Conservation (phyloP, 495 filamentous ascomycete species). For the Xylaria palmicola region DNA sequence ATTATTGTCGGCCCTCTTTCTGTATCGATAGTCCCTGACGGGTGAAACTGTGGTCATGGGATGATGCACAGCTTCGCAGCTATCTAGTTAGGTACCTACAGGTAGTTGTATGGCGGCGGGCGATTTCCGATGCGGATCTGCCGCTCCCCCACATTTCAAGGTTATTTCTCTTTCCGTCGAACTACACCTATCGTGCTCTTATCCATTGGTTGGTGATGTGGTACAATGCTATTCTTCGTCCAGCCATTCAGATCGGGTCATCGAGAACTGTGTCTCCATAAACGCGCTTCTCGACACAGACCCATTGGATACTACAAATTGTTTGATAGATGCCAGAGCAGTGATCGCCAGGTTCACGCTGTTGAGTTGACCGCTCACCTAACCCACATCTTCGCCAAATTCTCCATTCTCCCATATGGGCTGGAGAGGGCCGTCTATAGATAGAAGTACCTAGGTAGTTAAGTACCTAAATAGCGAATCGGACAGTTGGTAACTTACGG, state of each 20-base stretch:
- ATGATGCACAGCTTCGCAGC: no score
- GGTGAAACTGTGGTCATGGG: no score
- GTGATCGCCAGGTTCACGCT: conserved; percentile 6
- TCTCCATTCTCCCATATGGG: not conserved
- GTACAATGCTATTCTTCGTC: conserved; percentile 2
- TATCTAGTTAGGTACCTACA: no score
- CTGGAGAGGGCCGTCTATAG: not conserved
- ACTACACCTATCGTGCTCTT: conserved; percentile 11
- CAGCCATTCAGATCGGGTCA: conserved; percentile 4
- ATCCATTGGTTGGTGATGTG: conserved; percentile 14
- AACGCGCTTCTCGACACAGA: not conserved
- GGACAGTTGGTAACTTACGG: no score
- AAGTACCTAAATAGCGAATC: not conserved
- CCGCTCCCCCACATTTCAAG: conserved; percentile 8
- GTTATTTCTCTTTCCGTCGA: conserved; percentile 18
- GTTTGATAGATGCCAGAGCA: not conserved
- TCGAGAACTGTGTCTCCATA: not conserved
- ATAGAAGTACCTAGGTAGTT: no score
- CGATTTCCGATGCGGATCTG: not conserved
- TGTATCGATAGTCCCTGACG: no score
- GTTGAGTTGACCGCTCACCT: conserved; percentile 1
- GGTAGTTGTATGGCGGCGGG: not conserved
- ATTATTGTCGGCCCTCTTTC: no score
- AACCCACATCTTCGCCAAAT: conserved; percentile 2
- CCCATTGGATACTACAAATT: not conserved